These are phyloP conservation scores for Lathyrus sativus DNA, from an alignment of 306 rosid genomes.

Conservation along the genomic window DNA sequence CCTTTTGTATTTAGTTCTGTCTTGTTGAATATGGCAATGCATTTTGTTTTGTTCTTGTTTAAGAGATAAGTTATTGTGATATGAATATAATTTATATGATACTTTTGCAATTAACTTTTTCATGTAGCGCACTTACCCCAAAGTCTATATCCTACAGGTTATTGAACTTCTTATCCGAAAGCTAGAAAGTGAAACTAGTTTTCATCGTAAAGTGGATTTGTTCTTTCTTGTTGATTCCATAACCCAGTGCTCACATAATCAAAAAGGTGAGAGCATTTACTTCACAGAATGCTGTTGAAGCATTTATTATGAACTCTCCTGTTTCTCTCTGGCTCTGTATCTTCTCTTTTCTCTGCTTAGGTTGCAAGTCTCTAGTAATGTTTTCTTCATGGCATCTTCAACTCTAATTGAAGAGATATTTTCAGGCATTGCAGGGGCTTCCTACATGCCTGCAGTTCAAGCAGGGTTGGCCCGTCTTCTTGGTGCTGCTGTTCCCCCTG, in stretches of 20 bases:
- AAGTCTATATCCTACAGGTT: constrained; percentile 58
- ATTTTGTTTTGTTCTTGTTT: constrained; percentile 1
- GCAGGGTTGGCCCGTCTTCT: constrained; percentile 94
- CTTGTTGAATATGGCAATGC: constrained; percentile 25
- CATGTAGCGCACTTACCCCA: constrained; percentile 27
- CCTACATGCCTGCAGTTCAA: constrained; percentile 90
- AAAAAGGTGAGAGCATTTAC: constrained; percentile 60
- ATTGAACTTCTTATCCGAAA: constrained; percentile 89
- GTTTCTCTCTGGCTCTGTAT: constrained; percentile 5
- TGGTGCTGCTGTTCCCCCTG: constrained; percentile 96
- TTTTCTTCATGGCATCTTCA: constrained; percentile 32
- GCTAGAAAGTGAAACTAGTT: constrained; percentile 79
- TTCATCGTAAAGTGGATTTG: constrained; percentile 86
- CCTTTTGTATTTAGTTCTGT: constrained; percentile 4
- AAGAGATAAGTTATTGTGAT: neutral
- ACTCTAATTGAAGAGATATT: constrained; percentile 27
- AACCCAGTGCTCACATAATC: constrained; percentile 86
- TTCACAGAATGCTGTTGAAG: neutral
- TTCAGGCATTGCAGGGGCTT: constrained; percentile 95
- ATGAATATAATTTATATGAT: constrained; percentile 11
- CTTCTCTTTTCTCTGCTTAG: constrained; percentile 4
- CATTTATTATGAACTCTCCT: constrained; percentile 18
- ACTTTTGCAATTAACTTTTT: constrained; percentile 11
- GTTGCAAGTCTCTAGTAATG: constrained; percentile 26
- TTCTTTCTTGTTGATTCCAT: constrained; percentile 96